Base-by-base conservation (phyloP, 768 basidiomycete genomes). In the Leccinum olivaceopallidum region DNA sequence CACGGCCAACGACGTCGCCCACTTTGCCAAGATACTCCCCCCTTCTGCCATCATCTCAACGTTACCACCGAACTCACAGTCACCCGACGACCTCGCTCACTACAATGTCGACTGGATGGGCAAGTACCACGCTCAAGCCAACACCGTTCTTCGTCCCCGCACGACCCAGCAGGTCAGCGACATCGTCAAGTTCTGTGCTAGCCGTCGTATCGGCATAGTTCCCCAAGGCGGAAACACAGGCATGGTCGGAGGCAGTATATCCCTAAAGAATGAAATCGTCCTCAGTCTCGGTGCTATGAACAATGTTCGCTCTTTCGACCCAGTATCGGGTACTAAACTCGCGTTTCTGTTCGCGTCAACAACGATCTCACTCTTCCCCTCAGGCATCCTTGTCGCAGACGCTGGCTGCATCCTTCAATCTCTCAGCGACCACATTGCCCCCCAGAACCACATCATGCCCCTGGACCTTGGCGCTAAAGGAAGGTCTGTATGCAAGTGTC, bases 221-320 rank as follows among this genome's bases (percentile, higher is more conserved):
- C 97, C 97, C 2, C 97, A 99, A 74, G 96, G 97, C 52, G 97
- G 97, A 51, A 99, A 99, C 77, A 99, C 97, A 0, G 97, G 97
- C 16, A 84, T 99, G 13, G 97, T 99, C 39, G 97, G 95, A 58
- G 97, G 97, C 39, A 87, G 95, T 63, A 90, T 96, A 12, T 96
- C 97, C 0, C 72, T 94, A 42, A 79, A 85, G 65, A 89, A 95
- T 71, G 97, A 99, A 75, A 75, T 98, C 63, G 82, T 99, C 55
- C 77, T 99, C 55, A 94, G 85, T 62, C 81, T 96, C 44, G 79
- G 86, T 22, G 94, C 90, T 69, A 85, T 99, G 86, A 86, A 85
- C 69, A 81, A 83, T 62, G 83, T 94, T 55, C 87, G 93, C 65
- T 86, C 86, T 4, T 94, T 93, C 67, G 93, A 94, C 70, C 83